Base-by-base conservation (phyloP, 2,329 filamentous ascomycete genomes). In the Cercospora nicotianae region DNA sequence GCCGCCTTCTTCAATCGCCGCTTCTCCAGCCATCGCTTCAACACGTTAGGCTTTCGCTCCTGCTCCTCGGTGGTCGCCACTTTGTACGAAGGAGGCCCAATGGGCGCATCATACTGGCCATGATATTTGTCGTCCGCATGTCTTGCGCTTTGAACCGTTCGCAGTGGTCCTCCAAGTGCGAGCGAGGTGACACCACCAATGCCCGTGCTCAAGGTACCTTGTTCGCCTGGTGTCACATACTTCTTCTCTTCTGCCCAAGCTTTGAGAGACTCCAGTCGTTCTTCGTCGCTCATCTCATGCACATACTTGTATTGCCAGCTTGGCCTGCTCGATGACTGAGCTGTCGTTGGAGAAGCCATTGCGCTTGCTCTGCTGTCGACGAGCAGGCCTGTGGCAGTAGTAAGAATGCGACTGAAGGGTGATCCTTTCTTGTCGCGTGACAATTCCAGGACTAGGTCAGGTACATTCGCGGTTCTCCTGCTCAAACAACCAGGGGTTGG, bases 191-290 rank as follows among this genome's bases (percentile, higher is more conserved):
- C 67, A n/a, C 67, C 69, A 28, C 65, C 64, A 18, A 53, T 33
- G 5, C 60, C 66, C 8, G 51, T 59, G 10, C 65, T 58, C 5
- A 74, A 48, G 3, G 72, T 74, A 9, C 71, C 72, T n/a, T 65
- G 66, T 48, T 72, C 68, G 26, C 70, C 72, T 23, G 72, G 72
- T 10, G 31, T 66, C 12, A 73, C 67, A 57, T 69, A 72, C 62
- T 72, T 72, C 68, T 73, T 72, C 65, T 69, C 69, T 61, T 74
- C 73, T 9, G 70, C 73, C 63, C 67, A 73, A 16, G 69, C 70
- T 55, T 69, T 66, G 3, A 73, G 59, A 5, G 72, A 70, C 5
- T 65, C 66, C 4, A 74, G 63, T 1, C 72, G 69, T 59, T 73
- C 72, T 30, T 72, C 70, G 10, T 64, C 60, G 31, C 55, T 69